Percentiles rank a stretch among this genome's conserved stretches.
Conservation (phyloP, 2,329 filamentous ascomycete genomes). For the Neofusicoccum cordaticola region DNA sequence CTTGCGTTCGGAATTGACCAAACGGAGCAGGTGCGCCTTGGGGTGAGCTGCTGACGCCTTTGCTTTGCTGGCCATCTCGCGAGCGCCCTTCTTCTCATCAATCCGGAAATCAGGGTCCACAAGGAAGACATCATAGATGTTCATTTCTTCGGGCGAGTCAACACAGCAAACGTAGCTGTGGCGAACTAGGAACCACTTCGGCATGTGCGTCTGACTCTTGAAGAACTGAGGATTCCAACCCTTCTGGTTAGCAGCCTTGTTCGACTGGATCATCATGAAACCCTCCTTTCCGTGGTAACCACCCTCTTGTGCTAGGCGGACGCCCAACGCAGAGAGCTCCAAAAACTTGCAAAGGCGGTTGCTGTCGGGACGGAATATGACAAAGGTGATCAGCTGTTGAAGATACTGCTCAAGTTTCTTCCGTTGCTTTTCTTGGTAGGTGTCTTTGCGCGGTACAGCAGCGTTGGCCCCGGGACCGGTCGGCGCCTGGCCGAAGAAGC, state of each 20-base stretch:
- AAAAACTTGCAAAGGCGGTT: conserved; percentile 95
- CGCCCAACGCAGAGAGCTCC: conserved; percentile 88
- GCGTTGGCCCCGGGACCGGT: conserved; percentile 20
- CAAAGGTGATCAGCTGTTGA: conserved; percentile 89
- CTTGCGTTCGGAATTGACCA: conserved; percentile 90
- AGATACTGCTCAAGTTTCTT: conserved; percentile 86
- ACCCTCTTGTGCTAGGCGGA: conserved; percentile 88
- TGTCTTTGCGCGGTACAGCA: conserved; percentile 44
- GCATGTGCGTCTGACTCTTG: conserved; percentile 65
- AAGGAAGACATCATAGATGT: conserved; percentile 98
- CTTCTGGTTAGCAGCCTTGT: conserved; percentile 82
- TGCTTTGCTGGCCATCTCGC: conserved; percentile 63
- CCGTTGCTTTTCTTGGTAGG: conserved; percentile 76
- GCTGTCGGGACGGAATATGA: conserved; percentile 95
- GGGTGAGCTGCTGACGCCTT: conserved; percentile 59
- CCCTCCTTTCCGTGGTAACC: conserved; percentile 98
- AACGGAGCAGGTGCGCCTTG: conserved; percentile 79
- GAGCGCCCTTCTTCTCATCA: conserved; percentile 62
- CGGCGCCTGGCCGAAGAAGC: conserved; percentile 40
- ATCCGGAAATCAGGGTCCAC: conserved; percentile 86
- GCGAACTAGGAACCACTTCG: conserved; percentile 97
- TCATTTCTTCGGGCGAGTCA: conserved; percentile 98
- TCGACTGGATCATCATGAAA: conserved; percentile 85
- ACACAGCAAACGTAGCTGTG: conserved; percentile 98
- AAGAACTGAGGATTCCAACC: conserved; percentile 57